phyloP scores from a whole-genome alignment of 73 alveolate species.

The Tetrahymena malaccensis region DNA sequence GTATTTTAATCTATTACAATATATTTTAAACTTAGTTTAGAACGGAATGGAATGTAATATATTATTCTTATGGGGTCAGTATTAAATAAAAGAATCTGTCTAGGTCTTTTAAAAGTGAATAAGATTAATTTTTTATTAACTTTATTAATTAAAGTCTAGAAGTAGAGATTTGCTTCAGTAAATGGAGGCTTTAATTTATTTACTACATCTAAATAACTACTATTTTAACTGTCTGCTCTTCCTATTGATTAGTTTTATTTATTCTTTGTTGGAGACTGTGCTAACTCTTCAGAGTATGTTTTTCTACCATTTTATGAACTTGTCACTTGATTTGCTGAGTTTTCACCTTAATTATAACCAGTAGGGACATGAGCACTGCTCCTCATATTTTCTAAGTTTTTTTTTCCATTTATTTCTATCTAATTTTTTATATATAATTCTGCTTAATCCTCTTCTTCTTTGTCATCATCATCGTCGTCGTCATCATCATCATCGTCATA shows the following conservation, averaged over 20 bases:
- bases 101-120: background rate
- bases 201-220: background rate
- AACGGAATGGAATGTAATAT: background rate
- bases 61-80: background rate
- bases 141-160: background rate
- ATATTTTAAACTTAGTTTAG: background rate
- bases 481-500: background rate
- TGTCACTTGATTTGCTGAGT: background rate
- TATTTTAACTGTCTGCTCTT: background rate
- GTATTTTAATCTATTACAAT: background rate
- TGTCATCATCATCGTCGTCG: background rate
- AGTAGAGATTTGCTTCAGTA: background rate
- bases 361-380: background rate
- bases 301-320: background rate
- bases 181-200: background rate
- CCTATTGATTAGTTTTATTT: background rate
- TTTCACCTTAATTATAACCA: background rate
- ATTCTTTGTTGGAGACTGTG: background rate
- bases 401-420: background rate
- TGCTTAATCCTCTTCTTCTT: background rate
- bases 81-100: background rate
- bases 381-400: background rate
- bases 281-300: background rate
- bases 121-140: background rate
- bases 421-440: background rate